These are phyloP conservation scores for Metschnikowia lochheadii DNA, from an alignment of 805 yeast genomes.

Conservation along the genomic window DNA sequence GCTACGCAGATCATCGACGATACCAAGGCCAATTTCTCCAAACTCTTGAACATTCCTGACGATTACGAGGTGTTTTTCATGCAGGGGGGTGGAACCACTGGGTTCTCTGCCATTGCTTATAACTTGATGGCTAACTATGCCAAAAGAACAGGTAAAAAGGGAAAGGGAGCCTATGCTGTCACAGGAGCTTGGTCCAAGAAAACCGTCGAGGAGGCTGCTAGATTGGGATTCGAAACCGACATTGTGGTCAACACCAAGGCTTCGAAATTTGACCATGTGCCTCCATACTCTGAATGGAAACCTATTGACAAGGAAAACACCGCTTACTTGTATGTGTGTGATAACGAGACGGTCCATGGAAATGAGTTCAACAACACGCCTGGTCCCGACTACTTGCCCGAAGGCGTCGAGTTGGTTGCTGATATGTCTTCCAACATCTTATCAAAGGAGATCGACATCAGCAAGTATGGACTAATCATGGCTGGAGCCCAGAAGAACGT, in stretches of 20 bases:
- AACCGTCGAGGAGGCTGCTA: slow-evolving; percentile 77
- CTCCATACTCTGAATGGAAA: slow-evolving; percentile 63
- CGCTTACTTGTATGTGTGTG: slow-evolving; percentile 87
- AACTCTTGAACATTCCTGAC: slow-evolving; percentile 75
- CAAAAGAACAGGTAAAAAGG: slow-evolving; percentile 66
- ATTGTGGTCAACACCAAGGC: slow-evolving; percentile 63
- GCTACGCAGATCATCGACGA: slow-evolving; percentile 74
- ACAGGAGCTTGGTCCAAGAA: slow-evolving; percentile 95
- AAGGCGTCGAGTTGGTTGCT: slow-evolving; percentile 76
- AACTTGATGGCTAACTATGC: slow-evolving; percentile 75
- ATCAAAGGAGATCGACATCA: slow-evolving; percentile 74
- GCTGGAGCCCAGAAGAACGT: slow-evolving; percentile 99
- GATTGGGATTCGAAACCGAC: slow-evolving; percentile 76
- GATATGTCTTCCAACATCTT: slow-evolving; percentile 94
- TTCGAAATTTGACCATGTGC: slow-evolving; percentile 60
- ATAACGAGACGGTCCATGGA: slow-evolving; percentile 96
- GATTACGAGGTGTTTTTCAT: slow-evolving; percentile 91
- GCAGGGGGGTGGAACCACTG: slow-evolving; percentile 98
- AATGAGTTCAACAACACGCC: slow-evolving; percentile 65
- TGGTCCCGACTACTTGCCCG: slow-evolving; percentile 53
- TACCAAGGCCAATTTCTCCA: slow-evolving; percentile 62
- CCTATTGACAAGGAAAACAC: slow-evolving; percentile 52
- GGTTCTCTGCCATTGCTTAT: slow-evolving; percentile 83
- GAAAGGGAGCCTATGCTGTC: slow-evolving; percentile 79
- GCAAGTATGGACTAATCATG: slow-evolving; percentile 82